Conservation (phyloP, 225 moss, liverwort and hornwort genomes). For the Thuidium tamariscinum region DNA sequence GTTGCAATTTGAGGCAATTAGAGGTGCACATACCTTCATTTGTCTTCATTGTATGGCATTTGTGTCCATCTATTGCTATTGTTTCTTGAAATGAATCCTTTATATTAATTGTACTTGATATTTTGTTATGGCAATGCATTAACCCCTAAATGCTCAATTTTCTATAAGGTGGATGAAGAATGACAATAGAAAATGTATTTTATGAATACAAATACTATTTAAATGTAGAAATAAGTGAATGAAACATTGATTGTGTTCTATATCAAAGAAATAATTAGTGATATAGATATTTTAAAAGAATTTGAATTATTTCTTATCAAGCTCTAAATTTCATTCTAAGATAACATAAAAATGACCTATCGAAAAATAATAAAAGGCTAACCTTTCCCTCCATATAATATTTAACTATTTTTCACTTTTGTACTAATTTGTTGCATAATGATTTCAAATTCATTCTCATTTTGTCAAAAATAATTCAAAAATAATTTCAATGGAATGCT, state of each 20-base stretch:
- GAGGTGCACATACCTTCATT: background rate
- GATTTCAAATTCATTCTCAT: background rate
- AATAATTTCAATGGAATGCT: background rate
- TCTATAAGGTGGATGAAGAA: background rate
- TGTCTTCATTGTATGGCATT: no score
- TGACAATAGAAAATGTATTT: no score
- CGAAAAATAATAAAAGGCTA: accelerated
- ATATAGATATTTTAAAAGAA: background rate
- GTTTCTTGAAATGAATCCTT: no score
- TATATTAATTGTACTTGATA: no score
- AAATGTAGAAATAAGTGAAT: background rate
- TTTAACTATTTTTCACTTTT: background rate
- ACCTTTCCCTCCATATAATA: accelerated
- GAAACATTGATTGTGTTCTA: background rate
- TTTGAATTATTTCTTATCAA: background rate
- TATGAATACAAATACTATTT: no score
- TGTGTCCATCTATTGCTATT: no score
- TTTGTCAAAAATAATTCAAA: background rate
- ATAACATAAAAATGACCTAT: accelerated
- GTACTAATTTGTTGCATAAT: no score
- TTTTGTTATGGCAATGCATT: background rate
- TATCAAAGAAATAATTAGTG: background rate
- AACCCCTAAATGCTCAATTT: background rate
- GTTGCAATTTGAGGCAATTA: background rate
- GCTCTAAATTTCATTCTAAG: background rate